phyloP scores from a whole-genome alignment of 2,329 filamentous ascomycete genomes.

The Fusarium caatingaense region DNA sequence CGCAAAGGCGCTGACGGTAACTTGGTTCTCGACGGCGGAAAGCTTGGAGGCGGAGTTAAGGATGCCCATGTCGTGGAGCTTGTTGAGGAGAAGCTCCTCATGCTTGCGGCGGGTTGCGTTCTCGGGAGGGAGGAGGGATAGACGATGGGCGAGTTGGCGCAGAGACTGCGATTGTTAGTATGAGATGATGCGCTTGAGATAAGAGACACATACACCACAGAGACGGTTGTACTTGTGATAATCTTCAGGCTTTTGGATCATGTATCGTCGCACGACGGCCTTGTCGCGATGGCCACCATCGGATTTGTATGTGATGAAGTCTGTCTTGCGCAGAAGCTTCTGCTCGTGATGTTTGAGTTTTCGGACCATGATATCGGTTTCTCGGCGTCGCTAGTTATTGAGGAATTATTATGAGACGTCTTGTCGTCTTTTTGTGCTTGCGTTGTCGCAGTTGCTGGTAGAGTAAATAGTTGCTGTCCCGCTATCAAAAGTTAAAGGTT shows the following conservation, averaged over 20 bases:
- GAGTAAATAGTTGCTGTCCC: constrained; percentile 6
- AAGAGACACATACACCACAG: constrained; percentile 68
- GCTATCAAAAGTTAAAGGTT: constrained; percentile 19
- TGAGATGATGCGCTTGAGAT: constrained; percentile 36
- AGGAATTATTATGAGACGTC: not conserved
- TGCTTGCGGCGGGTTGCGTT: constrained; percentile 84
- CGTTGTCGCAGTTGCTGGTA: not conserved
- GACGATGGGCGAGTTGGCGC: constrained; percentile 87
- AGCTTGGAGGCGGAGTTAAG: constrained; percentile 80
- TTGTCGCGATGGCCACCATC: constrained; percentile 89
- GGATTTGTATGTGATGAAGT: constrained; percentile 93
- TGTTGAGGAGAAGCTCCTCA: constrained; percentile 88
- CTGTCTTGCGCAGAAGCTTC: constrained; percentile 91
- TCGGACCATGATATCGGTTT: constrained; percentile 78
- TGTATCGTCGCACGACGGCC: constrained; percentile 83
- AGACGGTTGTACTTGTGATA: constrained; percentile 76
- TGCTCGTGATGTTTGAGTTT: constrained; percentile 98
- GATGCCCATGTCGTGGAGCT: constrained; percentile 93
- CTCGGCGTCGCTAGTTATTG: not conserved
- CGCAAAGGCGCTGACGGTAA: constrained; percentile 91
- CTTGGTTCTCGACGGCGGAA: constrained; percentile 85
- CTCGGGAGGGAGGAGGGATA: constrained; percentile 83
- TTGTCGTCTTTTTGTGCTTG: not conserved
- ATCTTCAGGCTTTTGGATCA: constrained; percentile 89
- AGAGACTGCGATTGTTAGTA: constrained; percentile 67